A percentile compares a stretch with the other conserved stretches of the same genome.
Evolutionary conservation across 1,284 basidiomycete genomes (phyloP).

Genomic region (Cutaneotrichosporon sp.): DNA sequence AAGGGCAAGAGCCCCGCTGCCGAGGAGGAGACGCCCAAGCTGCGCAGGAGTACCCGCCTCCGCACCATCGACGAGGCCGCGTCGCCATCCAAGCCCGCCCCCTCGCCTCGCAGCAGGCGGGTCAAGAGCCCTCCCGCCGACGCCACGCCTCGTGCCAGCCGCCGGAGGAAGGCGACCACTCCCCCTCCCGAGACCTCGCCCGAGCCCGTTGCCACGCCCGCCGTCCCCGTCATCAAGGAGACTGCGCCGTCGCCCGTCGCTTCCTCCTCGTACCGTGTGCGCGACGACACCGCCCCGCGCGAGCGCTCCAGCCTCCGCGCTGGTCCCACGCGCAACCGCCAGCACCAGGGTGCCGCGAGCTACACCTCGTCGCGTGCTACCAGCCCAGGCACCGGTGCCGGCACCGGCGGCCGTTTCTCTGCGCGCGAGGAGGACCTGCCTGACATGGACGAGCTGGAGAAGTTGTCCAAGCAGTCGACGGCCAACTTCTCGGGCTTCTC

Average conservation of each 20-base stretch:
- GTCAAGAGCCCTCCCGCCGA: background rate
- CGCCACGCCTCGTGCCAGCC: slow-evolving; percentile 5
- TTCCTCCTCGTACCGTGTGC: slow-evolving; percentile 31
- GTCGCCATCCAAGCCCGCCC: slow-evolving; percentile 3
- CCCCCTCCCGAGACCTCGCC: slow-evolving; percentile 27
- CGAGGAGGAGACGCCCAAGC: slow-evolving; percentile 31
- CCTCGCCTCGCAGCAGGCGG: background rate
- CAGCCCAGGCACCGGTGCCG: slow-evolving; percentile 27
- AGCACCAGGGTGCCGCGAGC: slow-evolving; percentile 44
- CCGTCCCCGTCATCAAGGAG: slow-evolving; percentile 42
- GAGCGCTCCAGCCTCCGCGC: slow-evolving; percentile 45
- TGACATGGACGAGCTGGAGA: slow-evolving; percentile 48
- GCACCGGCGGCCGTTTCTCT: slow-evolving; percentile 45
- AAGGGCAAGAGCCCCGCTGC: slow-evolving; percentile 4
- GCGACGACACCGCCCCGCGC: slow-evolving; percentile 34
- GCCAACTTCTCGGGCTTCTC: slow-evolving; percentile 45
- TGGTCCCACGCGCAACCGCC: slow-evolving; percentile 38
- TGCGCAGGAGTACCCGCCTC: slow-evolving; percentile 20
- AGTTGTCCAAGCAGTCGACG: slow-evolving; percentile 38
- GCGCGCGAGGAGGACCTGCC: slow-evolving; percentile 52
- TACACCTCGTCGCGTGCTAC: slow-evolving; percentile 39
- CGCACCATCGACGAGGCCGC: slow-evolving; percentile 6
- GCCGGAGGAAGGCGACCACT: slow-evolving; percentile 15
- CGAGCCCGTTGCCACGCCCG: slow-evolving; percentile 18
- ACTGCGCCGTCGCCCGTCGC: slow-evolving; percentile 45